Percentiles rank a stretch among this genome's conserved stretches.
phyloP scores from a whole-genome alignment of 202 grass and related monocot genomes.

The Schoenoplectus tabernaemontani region DNA sequence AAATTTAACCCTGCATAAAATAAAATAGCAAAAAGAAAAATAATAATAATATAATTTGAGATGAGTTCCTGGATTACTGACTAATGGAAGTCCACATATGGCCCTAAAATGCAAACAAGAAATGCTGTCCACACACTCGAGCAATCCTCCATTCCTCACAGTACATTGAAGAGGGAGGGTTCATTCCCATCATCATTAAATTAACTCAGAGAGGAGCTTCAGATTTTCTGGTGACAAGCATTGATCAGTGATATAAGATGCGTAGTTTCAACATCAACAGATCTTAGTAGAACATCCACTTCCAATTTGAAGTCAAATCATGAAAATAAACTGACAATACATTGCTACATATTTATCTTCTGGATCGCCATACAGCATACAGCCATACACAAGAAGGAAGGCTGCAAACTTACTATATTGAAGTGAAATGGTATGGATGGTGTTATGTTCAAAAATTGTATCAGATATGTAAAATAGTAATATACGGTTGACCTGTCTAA shows the following conservation, averaged over 20 bases:
- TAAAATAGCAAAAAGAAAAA: background rate
- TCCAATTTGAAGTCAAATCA: background rate
- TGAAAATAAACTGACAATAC: background rate
- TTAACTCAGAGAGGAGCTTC: background rate
- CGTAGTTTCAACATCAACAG: background rate
- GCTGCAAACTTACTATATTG: background rate
- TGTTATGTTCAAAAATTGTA: background rate
- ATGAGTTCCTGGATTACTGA: background rate
- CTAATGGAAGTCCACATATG: background rate
- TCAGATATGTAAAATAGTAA: background rate
- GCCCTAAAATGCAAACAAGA: background rate
- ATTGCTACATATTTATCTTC: background rate
- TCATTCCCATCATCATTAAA: background rate
- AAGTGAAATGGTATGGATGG: background rate
- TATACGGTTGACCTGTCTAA: background rate
- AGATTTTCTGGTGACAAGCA: background rate
- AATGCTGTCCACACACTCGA: background rate
- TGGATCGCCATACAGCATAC: background rate
- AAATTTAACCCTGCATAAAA: conserved; percentile 67
- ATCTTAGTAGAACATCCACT: background rate
- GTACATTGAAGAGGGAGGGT: background rate
- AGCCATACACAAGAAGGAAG: background rate
- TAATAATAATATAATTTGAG: conserved; percentile 15
- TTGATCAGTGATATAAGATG: background rate
- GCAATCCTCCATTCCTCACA: background rate